Conservation (phyloP, 139 green algal genomes). For the Pycnococcus provasolii region DNA sequence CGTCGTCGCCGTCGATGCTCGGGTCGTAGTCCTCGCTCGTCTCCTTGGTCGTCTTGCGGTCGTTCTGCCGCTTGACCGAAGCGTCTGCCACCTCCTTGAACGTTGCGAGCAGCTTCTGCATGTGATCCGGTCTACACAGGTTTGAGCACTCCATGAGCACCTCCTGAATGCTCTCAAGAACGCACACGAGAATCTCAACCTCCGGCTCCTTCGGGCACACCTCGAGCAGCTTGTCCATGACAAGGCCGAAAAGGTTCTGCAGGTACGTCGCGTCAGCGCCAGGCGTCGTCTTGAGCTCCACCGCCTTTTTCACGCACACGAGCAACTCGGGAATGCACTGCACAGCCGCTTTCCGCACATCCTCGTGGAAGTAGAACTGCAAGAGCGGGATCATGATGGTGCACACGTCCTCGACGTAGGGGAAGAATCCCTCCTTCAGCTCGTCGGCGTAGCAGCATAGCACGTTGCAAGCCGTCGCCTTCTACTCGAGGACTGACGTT, state of each 20-base stretch:
- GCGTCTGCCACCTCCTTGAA: slow-evolving; percentile 50
- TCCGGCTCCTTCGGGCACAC: slow-evolving; percentile 48
- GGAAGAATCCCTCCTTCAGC: slow-evolving; percentile 88
- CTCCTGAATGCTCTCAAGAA: slow-evolving; percentile 28
- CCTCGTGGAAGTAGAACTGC: slow-evolving; percentile 96
- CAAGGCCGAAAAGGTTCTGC: slow-evolving; percentile 49
- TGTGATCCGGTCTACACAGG: too few species aligned
- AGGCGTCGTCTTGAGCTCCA: slow-evolving; percentile 29
- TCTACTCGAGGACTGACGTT: slow-evolving; percentile 81
- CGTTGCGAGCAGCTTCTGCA: slow-evolving; percentile 43
- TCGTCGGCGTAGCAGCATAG: slow-evolving; percentile 94
- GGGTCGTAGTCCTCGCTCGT: slow-evolving; percentile 88
- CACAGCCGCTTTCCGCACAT: slow-evolving; percentile 56
- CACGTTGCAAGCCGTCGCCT: slow-evolving; percentile 96
- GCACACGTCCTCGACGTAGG: slow-evolving; percentile 71
- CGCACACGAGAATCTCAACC: slow-evolving; percentile 33
- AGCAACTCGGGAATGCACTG: slow-evolving; percentile 77
- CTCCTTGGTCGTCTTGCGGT: slow-evolving; percentile 42
- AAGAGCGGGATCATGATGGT: slow-evolving; percentile 70
- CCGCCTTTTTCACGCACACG: slow-evolving; percentile 46
- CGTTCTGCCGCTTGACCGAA: slow-evolving; percentile 35
- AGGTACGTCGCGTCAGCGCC: slow-evolving; percentile 46
- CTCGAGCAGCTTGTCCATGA: slow-evolving; percentile 58
- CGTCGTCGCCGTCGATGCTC: slow-evolving; percentile 86
- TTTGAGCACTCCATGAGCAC: slow-evolving; percentile 23